Percentiles rank a stretch among this genome's conserved stretches.
These are phyloP conservation scores for Wickerhamiella vanderwaltii DNA, from an alignment of 805 yeast species.

Conservation along the genomic window DNA sequence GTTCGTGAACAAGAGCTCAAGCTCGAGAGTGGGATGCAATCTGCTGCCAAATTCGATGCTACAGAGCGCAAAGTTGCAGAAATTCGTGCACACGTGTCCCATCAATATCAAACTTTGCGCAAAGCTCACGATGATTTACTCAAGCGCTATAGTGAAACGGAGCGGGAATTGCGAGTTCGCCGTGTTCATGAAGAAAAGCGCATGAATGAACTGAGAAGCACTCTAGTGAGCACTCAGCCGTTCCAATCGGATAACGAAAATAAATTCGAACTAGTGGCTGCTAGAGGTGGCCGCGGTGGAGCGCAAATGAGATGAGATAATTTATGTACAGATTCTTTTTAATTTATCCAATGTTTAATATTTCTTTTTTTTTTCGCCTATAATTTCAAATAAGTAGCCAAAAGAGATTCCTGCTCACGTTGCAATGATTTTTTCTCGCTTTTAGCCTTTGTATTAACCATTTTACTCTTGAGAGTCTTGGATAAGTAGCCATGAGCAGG, in stretches of 20 bases:
- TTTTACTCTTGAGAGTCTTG: slow-evolving; percentile 33
- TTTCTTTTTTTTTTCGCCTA: too few species aligned
- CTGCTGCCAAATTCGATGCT: slow-evolving; percentile 2
- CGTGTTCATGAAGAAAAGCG: slow-evolving; percentile 24
- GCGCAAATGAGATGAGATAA: slow-evolving; percentile 4
- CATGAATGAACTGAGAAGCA: slow-evolving; percentile 20
- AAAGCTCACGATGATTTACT: slow-evolving; percentile 23
- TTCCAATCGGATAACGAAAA: slow-evolving; percentile 4
- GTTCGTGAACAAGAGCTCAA: slow-evolving; percentile 7
- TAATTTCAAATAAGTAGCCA: slow-evolving; percentile 5
- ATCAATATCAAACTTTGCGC: slow-evolving; percentile 19
- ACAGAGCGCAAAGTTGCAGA: slow-evolving; percentile 12
- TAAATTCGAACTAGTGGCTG: slow-evolving; percentile 1
- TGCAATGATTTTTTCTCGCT: slow-evolving; percentile 16
- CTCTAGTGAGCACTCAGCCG: slow-evolving; percentile 7
- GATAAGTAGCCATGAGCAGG: slow-evolving; percentile 59
- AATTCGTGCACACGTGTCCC: slow-evolving; percentile 14
- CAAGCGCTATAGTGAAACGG: slow-evolving; percentile 21
- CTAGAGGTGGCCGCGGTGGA: slow-evolving; percentile 5
- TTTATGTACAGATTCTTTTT: too few species aligned
- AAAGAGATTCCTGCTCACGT: slow-evolving; percentile 23
- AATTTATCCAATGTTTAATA: too few species aligned
- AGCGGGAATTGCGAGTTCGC: slow-evolving; percentile 22
- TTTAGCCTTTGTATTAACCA: slow-evolving; percentile 33
- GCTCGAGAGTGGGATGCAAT: slow-evolving; percentile 2